Conservation (phyloP, 192 early-diverging fungal genomes). For the Coemansia asiatica region DNA sequence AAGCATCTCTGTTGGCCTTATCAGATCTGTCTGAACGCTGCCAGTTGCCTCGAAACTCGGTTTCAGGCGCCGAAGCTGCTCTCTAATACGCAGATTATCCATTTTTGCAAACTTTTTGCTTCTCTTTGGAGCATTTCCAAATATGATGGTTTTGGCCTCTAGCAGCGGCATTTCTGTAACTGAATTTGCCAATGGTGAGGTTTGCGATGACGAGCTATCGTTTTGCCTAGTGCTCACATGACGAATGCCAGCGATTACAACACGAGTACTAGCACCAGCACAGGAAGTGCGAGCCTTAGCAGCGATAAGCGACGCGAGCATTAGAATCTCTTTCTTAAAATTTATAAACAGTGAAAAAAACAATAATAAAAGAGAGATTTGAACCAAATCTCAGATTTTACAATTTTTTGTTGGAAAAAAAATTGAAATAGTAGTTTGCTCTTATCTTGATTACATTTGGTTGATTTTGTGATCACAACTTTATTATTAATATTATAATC, state of each 20-base stretch:
- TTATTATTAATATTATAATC: no score
- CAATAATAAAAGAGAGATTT: background rate
- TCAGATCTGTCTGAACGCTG: slow-evolving; percentile 13
- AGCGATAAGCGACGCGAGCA: background rate
- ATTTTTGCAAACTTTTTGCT: background rate
- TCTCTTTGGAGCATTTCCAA: slow-evolving; percentile 3
- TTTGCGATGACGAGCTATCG: no score
- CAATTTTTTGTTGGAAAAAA: background rate
- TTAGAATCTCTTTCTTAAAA: no score
- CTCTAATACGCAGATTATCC: slow-evolving; percentile 13
- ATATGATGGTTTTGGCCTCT: background rate
- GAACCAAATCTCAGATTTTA: background rate
- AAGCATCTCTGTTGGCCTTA: background rate
- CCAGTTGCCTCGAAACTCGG: slow-evolving; percentile 19
- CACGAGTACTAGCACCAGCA: no score
- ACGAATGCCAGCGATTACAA: no score
- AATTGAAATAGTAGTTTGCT: background rate
- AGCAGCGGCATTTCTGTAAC: no score
- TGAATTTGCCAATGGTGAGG: no score
- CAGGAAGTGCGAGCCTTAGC: background rate
- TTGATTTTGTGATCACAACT: background rate
- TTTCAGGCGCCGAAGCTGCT: slow-evolving; percentile 17
- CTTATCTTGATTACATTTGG: background rate
- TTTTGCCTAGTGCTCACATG: background rate
- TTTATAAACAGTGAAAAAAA: background rate